Evolutionary conservation across 345 rosid genomes (phyloP).

Genomic region (Bruguiera parviflora): DNA sequence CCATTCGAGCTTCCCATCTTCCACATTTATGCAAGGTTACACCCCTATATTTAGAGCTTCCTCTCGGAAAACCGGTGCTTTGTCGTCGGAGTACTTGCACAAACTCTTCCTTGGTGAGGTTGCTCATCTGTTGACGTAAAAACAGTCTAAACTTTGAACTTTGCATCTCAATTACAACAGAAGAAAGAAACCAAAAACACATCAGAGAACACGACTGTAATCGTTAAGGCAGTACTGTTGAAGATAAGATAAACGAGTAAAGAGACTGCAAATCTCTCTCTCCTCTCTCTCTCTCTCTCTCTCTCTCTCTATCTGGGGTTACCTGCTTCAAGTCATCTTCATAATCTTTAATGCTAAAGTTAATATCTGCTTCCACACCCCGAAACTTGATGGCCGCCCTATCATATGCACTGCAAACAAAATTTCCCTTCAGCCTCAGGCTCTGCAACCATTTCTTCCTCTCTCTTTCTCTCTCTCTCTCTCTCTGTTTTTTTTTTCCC

Average conservation of each 20-base stretch:
- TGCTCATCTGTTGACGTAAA: conserved; percentile 61
- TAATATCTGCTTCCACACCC: conserved; percentile 91
- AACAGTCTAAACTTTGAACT: conserved; percentile 14
- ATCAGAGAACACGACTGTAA: conserved; percentile 17
- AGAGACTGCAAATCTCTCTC: not conserved
- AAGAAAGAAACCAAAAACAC: conserved; percentile 5
- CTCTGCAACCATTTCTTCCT: not conserved
- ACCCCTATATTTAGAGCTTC: conserved; percentile 95
- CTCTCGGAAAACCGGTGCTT: conserved; percentile 93
- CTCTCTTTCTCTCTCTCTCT: no score
- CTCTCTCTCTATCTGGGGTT: not conserved
- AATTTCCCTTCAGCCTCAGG: not conserved
- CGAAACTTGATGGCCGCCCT: conserved; percentile 97
- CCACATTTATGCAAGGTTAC: conserved; percentile 98
- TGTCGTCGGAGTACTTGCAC: conserved; percentile 95
- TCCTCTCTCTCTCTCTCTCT: not conserved
- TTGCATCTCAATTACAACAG: conserved; percentile 5
- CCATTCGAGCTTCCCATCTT: conserved; percentile 97
- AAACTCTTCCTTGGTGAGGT: conserved; percentile 88
- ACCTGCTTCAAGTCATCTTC: conserved; percentile 95
- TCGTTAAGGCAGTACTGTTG: conserved; percentile 38
- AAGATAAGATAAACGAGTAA: conserved; percentile 30
- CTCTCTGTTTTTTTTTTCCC: no score
- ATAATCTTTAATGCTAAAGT: conserved; percentile 79
- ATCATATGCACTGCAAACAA: conserved; percentile 76